Evolutionary conservation across 257 asterid genomes (phyloP).

Genomic region (Gynochthodes officinalis): DNA sequence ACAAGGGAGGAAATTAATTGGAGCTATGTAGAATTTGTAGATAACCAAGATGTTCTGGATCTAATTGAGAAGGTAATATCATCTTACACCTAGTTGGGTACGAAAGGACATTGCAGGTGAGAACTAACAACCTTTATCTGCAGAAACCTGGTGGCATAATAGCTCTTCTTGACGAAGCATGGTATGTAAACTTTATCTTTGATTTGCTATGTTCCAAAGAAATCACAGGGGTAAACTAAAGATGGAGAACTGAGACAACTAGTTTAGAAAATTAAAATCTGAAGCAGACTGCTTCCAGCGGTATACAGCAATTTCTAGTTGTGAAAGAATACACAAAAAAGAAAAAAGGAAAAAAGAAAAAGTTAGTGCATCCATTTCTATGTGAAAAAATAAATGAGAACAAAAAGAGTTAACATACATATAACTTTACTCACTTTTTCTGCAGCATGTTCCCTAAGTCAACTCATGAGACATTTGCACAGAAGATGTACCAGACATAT

Average conservation of each 20-base stretch:
- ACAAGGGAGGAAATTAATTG: slow-evolving; percentile 90
- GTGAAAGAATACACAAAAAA: neutral
- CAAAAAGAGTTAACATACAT: neutral
- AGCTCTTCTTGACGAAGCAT: slow-evolving; percentile 98
- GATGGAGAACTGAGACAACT: neutral
- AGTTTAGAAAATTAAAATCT: neutral
- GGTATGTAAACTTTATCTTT: slow-evolving; percentile 47
- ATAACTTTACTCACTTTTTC: slow-evolving; percentile 29
- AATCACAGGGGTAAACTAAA: neutral
- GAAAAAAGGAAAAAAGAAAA: neutral
- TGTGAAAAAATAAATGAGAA: neutral
- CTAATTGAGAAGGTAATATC: slow-evolving; percentile 81
- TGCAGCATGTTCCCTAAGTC: slow-evolving; percentile 98
- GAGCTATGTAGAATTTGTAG: slow-evolving; percentile 95
- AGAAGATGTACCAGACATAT: slow-evolving; percentile 95
- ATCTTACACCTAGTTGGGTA: slow-evolving; percentile 1
- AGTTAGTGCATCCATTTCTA: neutral
- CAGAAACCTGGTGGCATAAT: slow-evolving; percentile 98
- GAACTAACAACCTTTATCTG: slow-evolving; percentile 17
- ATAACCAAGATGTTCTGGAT: slow-evolving; percentile 94
- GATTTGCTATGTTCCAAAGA: neutral
- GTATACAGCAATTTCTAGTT: neutral
- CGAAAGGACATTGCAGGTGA: neutral
- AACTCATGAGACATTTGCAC: slow-evolving; percentile 93
- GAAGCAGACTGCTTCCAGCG: slow-evolving; percentile 7